phyloP scores from a whole-genome alignment of 2,329 filamentous ascomycete species.

The Epichloe aotearoae region DNA sequence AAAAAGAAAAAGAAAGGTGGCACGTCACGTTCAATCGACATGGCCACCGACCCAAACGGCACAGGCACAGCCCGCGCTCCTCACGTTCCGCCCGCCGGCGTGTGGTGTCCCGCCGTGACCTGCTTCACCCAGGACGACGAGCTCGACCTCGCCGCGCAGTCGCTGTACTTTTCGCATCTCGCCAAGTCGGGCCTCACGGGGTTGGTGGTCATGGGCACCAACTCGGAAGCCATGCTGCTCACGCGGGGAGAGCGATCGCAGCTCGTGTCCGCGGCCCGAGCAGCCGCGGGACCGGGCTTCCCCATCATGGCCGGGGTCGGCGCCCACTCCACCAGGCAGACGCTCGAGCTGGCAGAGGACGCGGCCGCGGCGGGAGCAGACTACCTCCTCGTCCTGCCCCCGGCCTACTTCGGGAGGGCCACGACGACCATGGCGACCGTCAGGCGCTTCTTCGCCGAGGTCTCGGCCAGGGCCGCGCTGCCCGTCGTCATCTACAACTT shows the following conservation, averaged over 20 bases:
- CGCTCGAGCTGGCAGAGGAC: conserved; percentile 44
- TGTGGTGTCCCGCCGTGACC: conserved; percentile 41
- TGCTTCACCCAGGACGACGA: conserved; percentile 38
- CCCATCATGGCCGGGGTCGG: conserved; percentile 65
- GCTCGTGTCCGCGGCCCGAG: conserved; percentile 50
- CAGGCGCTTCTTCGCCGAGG: conserved; percentile 13
- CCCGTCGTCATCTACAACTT: conserved; percentile 64
- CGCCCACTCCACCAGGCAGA: conserved; percentile 51
- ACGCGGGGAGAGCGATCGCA: conserved; percentile 45
- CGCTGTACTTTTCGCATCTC: conserved; percentile 38
- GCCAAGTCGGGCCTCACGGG: conserved; percentile 35
- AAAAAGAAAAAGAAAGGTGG: no score
- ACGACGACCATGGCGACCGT: conserved; percentile 29
- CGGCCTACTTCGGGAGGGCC: conserved; percentile 23
- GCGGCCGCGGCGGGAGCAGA: conserved; percentile 26
- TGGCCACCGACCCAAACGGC: neutral
- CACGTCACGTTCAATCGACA: neutral
- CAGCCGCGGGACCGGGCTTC: conserved; percentile 72
- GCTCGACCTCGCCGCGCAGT: conserved; percentile 32
- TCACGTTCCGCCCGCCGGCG: conserved; percentile 20
- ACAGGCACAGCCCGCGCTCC: conserved; percentile 8
- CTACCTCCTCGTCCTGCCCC: conserved; percentile 9
- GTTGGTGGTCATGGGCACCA: conserved; percentile 40
- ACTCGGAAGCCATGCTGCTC: conserved; percentile 42
- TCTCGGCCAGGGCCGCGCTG: conserved; percentile 45